These are phyloP conservation scores for Phalaenopsis equestris DNA, from an alignment of 106 monocot species.

Conservation along the genomic window DNA sequence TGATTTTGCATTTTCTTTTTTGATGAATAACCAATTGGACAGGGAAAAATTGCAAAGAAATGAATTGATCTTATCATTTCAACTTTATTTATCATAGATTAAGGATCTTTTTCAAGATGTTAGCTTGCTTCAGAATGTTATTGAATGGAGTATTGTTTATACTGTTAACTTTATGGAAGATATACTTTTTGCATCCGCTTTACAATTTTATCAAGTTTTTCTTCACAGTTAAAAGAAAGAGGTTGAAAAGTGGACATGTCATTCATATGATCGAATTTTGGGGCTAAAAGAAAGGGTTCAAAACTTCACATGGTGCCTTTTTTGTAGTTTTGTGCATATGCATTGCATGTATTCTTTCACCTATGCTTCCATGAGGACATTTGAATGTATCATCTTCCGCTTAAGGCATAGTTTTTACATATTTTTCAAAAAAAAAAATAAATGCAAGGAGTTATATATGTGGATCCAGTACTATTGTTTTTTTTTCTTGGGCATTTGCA, in stretches of 20 bases:
- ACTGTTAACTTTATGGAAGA: constrained; percentile 88
- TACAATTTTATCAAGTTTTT: not conserved
- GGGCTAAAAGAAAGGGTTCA: not conserved
- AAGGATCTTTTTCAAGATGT: constrained; percentile 7
- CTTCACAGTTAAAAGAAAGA: not conserved
- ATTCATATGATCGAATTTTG: not conserved
- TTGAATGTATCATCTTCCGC: no score
- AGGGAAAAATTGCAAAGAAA: constrained; percentile 28
- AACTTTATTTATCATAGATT: not conserved
- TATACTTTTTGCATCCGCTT: constrained; percentile 9
- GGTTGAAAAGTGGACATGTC: not conserved
- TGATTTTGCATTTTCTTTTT: no score
- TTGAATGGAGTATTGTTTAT: constrained; percentile 85
- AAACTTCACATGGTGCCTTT: not conserved
- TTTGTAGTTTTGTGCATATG: not conserved
- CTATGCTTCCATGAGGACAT: no score
- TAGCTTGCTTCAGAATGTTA: constrained; percentile 31
- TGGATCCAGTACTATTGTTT: not conserved
- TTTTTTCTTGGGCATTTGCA: no score
- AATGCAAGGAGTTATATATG: not conserved
- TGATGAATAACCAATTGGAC: no score
- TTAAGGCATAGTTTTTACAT: no score
- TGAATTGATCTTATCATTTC: not conserved
- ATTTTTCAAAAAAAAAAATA: not conserved
- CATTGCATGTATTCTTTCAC: constrained; percentile 1